phyloP scores from a whole-genome alignment of 2,329 filamentous ascomycete genomes.

The Pseudogymnoascus sp. region DNA sequence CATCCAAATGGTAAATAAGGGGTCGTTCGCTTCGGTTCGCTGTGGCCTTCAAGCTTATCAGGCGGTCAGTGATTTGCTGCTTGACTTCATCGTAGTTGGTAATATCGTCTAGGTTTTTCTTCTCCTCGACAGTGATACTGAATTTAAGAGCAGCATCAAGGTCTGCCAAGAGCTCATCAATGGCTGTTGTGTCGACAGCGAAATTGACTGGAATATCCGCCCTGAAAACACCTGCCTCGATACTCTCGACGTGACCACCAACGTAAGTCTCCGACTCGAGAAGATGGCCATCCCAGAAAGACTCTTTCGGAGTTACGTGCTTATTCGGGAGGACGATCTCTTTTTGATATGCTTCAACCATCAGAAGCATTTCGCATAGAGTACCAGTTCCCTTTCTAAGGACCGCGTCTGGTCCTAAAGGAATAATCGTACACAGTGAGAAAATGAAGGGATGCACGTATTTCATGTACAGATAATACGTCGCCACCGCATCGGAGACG shows the following conservation, averaged over 20 bases:
- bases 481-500: constrained; percentile 96
- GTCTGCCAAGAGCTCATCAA: constrained; percentile 82
- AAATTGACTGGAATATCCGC: constrained; percentile 95
- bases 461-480: constrained; percentile 99
- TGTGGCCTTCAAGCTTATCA: constrained; percentile 68
- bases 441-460: constrained; percentile 99
- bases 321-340: constrained; percentile 94
- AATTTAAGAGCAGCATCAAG: constrained; percentile 86
- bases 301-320: constrained; percentile 80
- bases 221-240: constrained; percentile 94
- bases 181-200: constrained; percentile 75
- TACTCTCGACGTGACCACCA: constrained; percentile 97
- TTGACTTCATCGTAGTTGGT: constrained; percentile 80
- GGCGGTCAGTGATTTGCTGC: constrained; percentile 65
- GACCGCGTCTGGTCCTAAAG: constrained; percentile 85
- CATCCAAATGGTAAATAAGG: constrained; percentile 95
- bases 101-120: constrained; percentile 72
- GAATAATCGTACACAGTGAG: constrained; percentile 93
- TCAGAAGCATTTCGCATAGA: constrained; percentile 97
- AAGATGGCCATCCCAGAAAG: constrained; percentile 94
- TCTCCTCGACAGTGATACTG: constrained; percentile 75
- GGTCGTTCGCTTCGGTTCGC: constrained; percentile 81
- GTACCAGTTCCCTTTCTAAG: constrained; percentile 94
- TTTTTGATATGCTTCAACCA: constrained; percentile 94
- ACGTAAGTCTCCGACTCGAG: constrained; percentile 97